Percentiles rank a stretch among this genome's conserved stretches.
Conservation (phyloP, 2,329 filamentous ascomycete genomes). For the Chaetomiaceae sp. region DNA sequence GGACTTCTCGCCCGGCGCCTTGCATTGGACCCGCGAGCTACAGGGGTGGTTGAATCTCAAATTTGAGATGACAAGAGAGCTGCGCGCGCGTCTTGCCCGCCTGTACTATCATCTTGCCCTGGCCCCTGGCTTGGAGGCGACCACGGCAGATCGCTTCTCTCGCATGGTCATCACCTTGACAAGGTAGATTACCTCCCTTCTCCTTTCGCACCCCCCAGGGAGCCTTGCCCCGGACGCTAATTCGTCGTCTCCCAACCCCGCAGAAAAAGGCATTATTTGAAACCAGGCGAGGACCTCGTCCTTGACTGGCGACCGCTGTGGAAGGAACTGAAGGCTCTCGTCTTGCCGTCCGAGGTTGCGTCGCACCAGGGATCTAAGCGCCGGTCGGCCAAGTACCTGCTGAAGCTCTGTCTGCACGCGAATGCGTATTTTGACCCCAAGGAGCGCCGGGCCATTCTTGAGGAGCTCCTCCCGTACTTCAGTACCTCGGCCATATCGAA, state of each 20-base stretch:
- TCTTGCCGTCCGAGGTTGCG: slow-evolving; percentile 79
- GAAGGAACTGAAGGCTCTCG: slow-evolving; percentile 86
- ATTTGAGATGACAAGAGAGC: slow-evolving; percentile 86
- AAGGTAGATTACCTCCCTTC: slow-evolving; percentile 54
- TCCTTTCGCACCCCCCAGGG: background rate
- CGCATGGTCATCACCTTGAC: slow-evolving; percentile 95
- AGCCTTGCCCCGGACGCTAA: slow-evolving; percentile 2
- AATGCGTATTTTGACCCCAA: slow-evolving; percentile 89
- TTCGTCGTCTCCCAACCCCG: slow-evolving; percentile 14
- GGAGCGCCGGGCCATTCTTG: slow-evolving; percentile 75
- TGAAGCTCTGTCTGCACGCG: slow-evolving; percentile 84
- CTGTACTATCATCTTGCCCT: slow-evolving; percentile 93
- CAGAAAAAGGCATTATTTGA: slow-evolving; percentile 92
- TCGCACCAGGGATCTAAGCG: slow-evolving; percentile 53
- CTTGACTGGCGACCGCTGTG: slow-evolving; percentile 93
- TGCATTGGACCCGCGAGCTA: slow-evolving; percentile 96
- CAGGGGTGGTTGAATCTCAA: slow-evolving; percentile 94
- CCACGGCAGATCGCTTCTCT: slow-evolving; percentile 81
- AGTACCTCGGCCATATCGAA: slow-evolving; percentile 89
- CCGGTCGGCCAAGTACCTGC: slow-evolving; percentile 59
- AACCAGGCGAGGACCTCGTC: slow-evolving; percentile 79
- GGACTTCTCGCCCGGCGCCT: slow-evolving; percentile 86
- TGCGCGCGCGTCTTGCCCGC: slow-evolving; percentile 77
- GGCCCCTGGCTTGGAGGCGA: slow-evolving; percentile 79
- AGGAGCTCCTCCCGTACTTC: slow-evolving; percentile 80